Evolutionary conservation across 805 yeast genomes (phyloP).

Genomic region (Candida insectalens): DNA sequence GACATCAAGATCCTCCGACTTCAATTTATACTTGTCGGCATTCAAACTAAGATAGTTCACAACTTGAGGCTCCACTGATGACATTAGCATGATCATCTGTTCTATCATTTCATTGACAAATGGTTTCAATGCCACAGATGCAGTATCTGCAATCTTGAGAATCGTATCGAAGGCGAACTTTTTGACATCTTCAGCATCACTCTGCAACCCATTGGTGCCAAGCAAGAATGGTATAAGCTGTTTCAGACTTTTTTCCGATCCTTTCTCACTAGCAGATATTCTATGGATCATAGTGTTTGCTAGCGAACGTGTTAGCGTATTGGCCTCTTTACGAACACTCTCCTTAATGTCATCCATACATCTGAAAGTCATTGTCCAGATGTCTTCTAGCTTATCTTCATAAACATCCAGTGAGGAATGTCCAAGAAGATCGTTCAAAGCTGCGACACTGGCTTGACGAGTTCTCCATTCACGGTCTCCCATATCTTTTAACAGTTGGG

Average conservation of each 20-base stretch:
- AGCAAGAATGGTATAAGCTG: constrained; percentile 69
- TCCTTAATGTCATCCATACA: constrained; percentile 91
- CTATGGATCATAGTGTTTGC: constrained; percentile 53
- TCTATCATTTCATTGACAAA: constrained; percentile 62
- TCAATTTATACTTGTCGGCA: constrained; percentile 79
- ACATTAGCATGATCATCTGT: constrained; percentile 63
- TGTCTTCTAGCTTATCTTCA: constrained; percentile 43
- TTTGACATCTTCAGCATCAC: constrained; percentile 80
- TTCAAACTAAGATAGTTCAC: constrained; percentile 78
- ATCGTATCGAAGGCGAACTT: constrained; percentile 67
- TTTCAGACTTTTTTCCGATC: constrained; percentile 38
- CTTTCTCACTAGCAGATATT: constrained; percentile 37
- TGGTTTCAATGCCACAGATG: constrained; percentile 51
- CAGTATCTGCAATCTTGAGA: constrained; percentile 57
- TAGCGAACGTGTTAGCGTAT: constrained; percentile 53
- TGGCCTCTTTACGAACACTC: constrained; percentile 79
- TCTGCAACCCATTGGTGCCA: constrained; percentile 69
- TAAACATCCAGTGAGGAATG: constrained; percentile 46
- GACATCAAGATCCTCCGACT: constrained; percentile 64
- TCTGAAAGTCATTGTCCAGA: constrained; percentile 86
- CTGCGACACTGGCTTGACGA: constrained; percentile 77
- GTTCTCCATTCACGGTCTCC: constrained; percentile 87
- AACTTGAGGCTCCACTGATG: constrained; percentile 86
- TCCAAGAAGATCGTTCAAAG: constrained; percentile 59
- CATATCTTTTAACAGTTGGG: constrained; percentile 59